Evolutionary conservation across 768 basidiomycete genomes (phyloP).

Genomic region (Kwoniella pini): DNA sequence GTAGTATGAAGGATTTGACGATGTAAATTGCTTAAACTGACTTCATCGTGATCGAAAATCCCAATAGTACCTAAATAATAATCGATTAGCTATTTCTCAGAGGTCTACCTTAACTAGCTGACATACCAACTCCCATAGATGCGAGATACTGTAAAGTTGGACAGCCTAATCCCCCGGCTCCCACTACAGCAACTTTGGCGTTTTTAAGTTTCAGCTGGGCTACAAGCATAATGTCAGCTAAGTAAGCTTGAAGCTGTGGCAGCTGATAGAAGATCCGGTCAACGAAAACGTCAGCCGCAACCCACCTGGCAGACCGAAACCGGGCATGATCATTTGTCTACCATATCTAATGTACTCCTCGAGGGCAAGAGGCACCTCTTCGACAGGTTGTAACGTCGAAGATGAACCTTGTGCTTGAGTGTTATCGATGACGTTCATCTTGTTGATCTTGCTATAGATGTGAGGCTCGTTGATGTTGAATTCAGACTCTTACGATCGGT

Average conservation of each 20-base stretch:
- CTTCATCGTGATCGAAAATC: conserved; percentile 83
- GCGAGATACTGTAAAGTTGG: conserved; percentile 92
- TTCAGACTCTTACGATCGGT: too few relatives aligned
- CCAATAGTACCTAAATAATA: conserved; percentile 69
- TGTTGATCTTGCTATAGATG: too few relatives aligned
- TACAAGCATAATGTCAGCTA: conserved; percentile 43
- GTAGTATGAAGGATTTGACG: conserved; percentile 87
- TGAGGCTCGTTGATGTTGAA: too few relatives aligned
- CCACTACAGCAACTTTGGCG: conserved; percentile 80
- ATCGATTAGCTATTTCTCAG: not conserved
- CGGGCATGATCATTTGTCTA: conserved; percentile 91
- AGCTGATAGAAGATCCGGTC: too few relatives aligned
- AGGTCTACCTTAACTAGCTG: not conserved
- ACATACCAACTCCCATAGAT: conserved; percentile 84
- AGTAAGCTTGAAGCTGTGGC: not conserved
- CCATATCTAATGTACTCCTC: conserved; percentile 89
- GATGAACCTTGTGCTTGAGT: not conserved
- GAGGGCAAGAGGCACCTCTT: conserved; percentile 39
- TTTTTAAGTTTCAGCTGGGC: conserved; percentile 79
- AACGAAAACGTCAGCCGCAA: too few relatives aligned
- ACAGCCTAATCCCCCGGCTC: conserved; percentile 94
- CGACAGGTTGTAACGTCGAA: not conserved
- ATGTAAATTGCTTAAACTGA: conserved; percentile 86
- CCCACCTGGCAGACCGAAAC: conserved; percentile 79
- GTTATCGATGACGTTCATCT: not conserved